Conservation (phyloP, 2,329 filamentous ascomycete species). For the Fusarium falciforme region DNA sequence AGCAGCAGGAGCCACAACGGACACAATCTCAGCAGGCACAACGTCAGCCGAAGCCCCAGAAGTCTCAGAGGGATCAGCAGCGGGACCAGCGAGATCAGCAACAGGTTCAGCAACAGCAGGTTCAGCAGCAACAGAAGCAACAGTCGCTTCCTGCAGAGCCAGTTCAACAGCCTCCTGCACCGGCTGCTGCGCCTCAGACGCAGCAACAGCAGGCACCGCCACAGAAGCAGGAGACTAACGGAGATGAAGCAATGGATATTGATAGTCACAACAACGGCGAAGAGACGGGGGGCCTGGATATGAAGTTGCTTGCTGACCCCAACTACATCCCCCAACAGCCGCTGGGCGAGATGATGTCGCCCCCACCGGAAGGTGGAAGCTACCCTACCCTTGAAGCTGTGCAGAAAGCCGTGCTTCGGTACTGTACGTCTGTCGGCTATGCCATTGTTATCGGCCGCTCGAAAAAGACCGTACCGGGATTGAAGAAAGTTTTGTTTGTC, state of each 20-base stretch:
- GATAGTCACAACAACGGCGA: constrained; percentile 62
- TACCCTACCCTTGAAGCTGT: constrained; percentile 73
- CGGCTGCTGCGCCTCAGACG: constrained; percentile 46
- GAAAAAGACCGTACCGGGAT: constrained; percentile 73
- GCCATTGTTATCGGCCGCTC: constrained; percentile 76
- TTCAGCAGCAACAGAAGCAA: constrained; percentile 45
- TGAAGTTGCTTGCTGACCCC: constrained; percentile 61
- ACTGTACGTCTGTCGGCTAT: constrained; percentile 75
- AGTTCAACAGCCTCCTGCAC: constrained; percentile 29
- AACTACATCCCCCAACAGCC: constrained; percentile 65
- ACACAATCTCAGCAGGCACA: constrained; percentile 40
- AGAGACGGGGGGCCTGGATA: constrained; percentile 57
- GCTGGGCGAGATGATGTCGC: constrained; percentile 70
- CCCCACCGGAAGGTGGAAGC: constrained; percentile 72
- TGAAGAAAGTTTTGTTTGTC: constrained; percentile 76
- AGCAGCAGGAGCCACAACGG: constrained; percentile 35
- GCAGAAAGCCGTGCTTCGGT: constrained; percentile 72
- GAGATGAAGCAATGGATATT: constrained; percentile 64
- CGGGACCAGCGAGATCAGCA: constrained; percentile 44
- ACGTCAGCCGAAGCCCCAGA: constrained; percentile 46
- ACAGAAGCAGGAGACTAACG: constrained; percentile 56
- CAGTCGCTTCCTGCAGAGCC: constrained; percentile 49
- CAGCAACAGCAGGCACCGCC: constrained; percentile 50
- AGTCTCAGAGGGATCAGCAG: constrained; percentile 41
- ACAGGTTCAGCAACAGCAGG: constrained; percentile 37